Base-by-base conservation (phyloP, 1,284 basidiomycete genomes). In the Dichomitus squalens region DNA sequence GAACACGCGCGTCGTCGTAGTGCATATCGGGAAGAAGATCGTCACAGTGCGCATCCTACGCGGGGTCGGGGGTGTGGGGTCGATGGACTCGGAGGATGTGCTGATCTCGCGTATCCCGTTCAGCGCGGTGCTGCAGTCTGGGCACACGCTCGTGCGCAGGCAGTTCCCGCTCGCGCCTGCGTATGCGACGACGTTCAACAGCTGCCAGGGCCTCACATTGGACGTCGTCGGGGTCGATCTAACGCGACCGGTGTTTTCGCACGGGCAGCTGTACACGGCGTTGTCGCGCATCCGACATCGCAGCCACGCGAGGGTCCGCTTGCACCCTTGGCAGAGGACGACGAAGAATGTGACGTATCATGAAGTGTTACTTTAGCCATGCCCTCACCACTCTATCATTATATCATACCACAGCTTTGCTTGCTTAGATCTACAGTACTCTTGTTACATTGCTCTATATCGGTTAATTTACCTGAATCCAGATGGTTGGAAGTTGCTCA, bases 231-330 rank as follows among this genome's bases (percentile, higher is more conserved):
- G 70, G 2, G 63, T 78, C 0, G 78, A 79, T 55, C 49, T 75
- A 4, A 70, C 68, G 1, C 52, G 57, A 0, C 61, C 68, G 1
- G 77, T 76, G 2, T 79, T 79, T 61, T 71, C 73, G 12, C 77
- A 79, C 65, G 77, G 77, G 1, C 77, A 79, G 55, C 65, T 79
- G 5, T 79, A 79, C 53, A 78, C 76, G 0, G 76, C 75, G 1
- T 58, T 78, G 7, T 78, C 77, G 11, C 66, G 74, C 6, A 72
- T 78, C 31, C 57, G 72, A 35, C 64, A 68, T 46, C 63, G 73
- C 2, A 57, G 54, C 16, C 63, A 74, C 63, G 69, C 69, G 14
- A 56, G 47, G 46, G 62, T 70, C 2, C 63, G 67, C 3, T 39
- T 70, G 18, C 62, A 38, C 6, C 57, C 50, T 1, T 54, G 59